These are phyloP conservation scores for Kodamaea kakaduensis DNA, from an alignment of 805 yeast genomes.

Conservation along the genomic window DNA sequence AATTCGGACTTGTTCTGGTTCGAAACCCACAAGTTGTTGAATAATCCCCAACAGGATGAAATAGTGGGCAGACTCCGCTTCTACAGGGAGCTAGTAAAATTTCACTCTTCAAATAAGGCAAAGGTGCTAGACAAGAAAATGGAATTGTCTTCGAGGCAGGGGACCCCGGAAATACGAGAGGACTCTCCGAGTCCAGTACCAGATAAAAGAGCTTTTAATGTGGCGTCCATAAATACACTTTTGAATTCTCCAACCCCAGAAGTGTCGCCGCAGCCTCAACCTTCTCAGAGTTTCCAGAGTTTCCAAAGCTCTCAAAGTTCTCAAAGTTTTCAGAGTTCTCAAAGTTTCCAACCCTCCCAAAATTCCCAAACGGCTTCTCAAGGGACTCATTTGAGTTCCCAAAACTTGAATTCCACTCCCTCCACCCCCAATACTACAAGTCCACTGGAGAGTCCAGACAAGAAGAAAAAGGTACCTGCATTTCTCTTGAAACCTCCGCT, in stretches of 20 bases:
- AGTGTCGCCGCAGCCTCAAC: not conserved
- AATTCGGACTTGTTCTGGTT: constrained; percentile 51
- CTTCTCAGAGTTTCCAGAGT: not conserved
- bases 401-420: constrained; percentile 5
- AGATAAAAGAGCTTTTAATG: too few species aligned
- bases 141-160: not conserved
- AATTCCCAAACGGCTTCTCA: too few species aligned
- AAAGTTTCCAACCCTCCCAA: too few species aligned
- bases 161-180: not conserved
- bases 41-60: constrained; percentile 39
- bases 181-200: not conserved
- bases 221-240: constrained; percentile 1
- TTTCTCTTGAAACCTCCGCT: constrained; percentile 52
- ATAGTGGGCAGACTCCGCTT: constrained; percentile 44
- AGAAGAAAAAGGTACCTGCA: constrained; percentile 13
- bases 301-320: not conserved
- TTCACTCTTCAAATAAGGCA: constrained; percentile 23
- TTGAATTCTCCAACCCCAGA: constrained; percentile 1
- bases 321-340: too few species aligned
- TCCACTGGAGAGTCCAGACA: not conserved
- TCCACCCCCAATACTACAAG: constrained; percentile 1
- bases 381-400: too few species aligned
- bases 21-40: constrained; percentile 45
- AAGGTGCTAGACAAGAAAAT: too few species aligned
- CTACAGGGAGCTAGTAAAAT: constrained; percentile 42